Base-by-base conservation (phyloP, 2,329 filamentous ascomycete genomes). In the Orbilia blumenaviensis region DNA sequence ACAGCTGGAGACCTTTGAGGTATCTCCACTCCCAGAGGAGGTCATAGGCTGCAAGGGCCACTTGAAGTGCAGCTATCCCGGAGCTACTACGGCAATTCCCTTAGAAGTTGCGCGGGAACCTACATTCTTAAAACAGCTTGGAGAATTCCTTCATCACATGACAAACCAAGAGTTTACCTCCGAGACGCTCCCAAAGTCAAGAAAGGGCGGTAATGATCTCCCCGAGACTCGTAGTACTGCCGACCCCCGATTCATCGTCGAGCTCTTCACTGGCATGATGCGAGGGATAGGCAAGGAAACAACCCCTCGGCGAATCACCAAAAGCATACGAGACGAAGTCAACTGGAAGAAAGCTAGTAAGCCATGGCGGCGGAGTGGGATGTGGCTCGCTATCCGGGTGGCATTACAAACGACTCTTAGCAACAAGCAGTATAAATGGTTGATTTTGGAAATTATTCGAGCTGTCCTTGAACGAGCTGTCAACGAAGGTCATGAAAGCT, bases 301-400 rank as follows among this genome's bases (percentile, higher is more conserved):
- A 21, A 5, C 27, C 0, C 44, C 62, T 7, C 16, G 29, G 8
- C 81, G 82, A 0, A 82, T 89, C 14, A 81, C 73, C 38, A 89
- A 89, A 73, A 82, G 85, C 38, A 86, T 85, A 0, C 84, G 87
- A 0, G 87, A 89, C 32, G 87, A 89, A 21, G 84, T 88, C 0
- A 71, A 86, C 12, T 88, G 80, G 66, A 68, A 76, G 10, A 68
- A 73, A 0, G 46, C 58, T 0, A 3, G 41, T 8, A 68, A 27
- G 0, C 71, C 63, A 4, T 89, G 87, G 87, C 81, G 84, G 9
- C 81, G 85, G 50, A 88, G 87, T 14, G 62, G 82, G 0, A 72
- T 86, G 0, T 90, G 87, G 87, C 82, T 89, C 0, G 81, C 89
- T 0, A 63, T 89, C 3, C 85, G 88, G 0, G 86, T 88, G 0